phyloP scores from a whole-genome alignment of 345 rosid genomes.

The Bruguiera parviflora region DNA sequence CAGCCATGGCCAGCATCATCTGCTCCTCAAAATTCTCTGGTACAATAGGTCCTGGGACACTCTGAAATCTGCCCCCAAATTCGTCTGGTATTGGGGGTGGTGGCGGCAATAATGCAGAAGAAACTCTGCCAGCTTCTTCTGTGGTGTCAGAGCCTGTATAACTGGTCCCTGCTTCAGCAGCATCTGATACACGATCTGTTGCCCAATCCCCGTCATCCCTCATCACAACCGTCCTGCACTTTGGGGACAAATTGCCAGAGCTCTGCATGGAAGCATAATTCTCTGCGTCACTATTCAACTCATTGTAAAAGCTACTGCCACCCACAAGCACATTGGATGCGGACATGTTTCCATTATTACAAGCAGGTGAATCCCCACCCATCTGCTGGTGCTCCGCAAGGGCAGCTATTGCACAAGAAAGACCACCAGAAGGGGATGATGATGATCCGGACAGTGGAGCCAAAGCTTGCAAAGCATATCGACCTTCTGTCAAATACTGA shows the following conservation, averaged over 20 bases:
- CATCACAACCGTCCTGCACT: constrained; percentile 8
- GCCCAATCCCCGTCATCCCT: constrained; percentile 42
- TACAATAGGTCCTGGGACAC: constrained; percentile 45
- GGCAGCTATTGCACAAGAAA: constrained; percentile 81
- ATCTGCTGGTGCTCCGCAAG: constrained; percentile 85
- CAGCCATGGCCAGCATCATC: constrained; percentile 96
- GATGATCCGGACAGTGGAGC: constrained; percentile 48
- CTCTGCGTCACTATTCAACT: constrained; percentile 40
- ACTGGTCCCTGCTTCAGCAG: constrained; percentile 70
- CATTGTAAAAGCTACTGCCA: constrained; percentile 46
- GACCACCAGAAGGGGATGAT: constrained; percentile 79
- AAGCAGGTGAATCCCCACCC: constrained; percentile 50
- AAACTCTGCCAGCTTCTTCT: constrained; percentile 39
- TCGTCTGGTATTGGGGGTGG: constrained; percentile 34
- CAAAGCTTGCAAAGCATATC: constrained; percentile 36
- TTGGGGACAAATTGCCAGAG: constrained; percentile 27
- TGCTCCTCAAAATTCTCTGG: constrained; percentile 95
- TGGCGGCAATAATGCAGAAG: constrained; percentile 30
- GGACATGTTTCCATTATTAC: constrained; percentile 39
- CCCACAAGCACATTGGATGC: constrained; percentile 44
- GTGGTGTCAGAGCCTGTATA: constrained; percentile 58
- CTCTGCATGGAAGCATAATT: constrained; percentile 35
- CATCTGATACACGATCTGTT: constrained; percentile 47
- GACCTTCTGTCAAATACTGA: constrained; percentile 39
- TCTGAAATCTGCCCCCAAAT: constrained; percentile 32